phyloP scores from a whole-genome alignment of 2,329 filamentous ascomycete genomes.

The Claviceps spartinae region DNA sequence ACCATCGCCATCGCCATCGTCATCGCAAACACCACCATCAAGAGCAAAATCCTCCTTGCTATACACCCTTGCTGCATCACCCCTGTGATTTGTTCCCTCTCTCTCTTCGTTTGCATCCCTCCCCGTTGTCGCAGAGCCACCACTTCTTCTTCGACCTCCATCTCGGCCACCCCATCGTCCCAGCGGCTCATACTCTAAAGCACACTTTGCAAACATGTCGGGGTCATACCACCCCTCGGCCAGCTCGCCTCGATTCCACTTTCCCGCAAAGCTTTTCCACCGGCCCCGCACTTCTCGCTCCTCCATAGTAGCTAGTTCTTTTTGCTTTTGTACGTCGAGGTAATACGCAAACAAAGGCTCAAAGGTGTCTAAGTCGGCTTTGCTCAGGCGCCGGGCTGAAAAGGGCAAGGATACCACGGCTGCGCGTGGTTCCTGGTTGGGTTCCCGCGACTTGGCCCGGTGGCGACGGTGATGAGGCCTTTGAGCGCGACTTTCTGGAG shows the following conservation, averaged over 20 bases:
- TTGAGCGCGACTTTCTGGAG: slow-evolving; percentile 10
- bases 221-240: slow-evolving; percentile 91
- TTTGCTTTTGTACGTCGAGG: slow-evolving; percentile 73
- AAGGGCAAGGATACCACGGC: slow-evolving; percentile 42
- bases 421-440: background rate
- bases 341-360: slow-evolving; percentile 69
- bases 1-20: slow-evolving; percentile 8
- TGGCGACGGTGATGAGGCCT: slow-evolving; percentile 12
- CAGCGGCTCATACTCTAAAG: slow-evolving; percentile 14
- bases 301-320: slow-evolving; percentile 53
- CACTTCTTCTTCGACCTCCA: background rate
- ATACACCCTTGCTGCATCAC: background rate
- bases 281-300: slow-evolving; percentile 66
- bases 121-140: slow-evolving; percentile 1
- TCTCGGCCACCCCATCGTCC: background rate
- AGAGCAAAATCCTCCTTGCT: no score
- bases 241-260: slow-evolving; percentile 85
- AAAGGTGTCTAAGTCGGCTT: slow-evolving; percentile 52
- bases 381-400: slow-evolving; percentile 50
- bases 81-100: background rate
- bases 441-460: background rate
- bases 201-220: slow-evolving; percentile 39
- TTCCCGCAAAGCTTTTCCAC: slow-evolving; percentile 85
- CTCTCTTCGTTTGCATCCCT: slow-evolving; percentile 8
- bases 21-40: no score